Conservation (phyloP, 2,329 filamentous ascomycete genomes). For the Cephalotrichum gorgonifer region DNA sequence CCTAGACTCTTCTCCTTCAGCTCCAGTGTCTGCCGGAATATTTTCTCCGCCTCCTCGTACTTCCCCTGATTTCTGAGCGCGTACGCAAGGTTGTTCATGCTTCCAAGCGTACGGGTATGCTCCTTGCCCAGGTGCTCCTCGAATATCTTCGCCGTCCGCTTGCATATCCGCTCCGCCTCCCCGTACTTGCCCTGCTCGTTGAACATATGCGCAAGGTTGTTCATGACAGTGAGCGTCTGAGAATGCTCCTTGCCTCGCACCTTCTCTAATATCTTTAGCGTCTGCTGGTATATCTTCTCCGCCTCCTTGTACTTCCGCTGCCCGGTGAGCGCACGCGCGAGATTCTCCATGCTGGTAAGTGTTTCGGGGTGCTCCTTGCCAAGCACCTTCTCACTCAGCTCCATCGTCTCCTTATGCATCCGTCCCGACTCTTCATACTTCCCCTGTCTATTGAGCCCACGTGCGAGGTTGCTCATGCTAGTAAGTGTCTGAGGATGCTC, state of each 20-base stretch:
- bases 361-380: not conserved
- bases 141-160: not conserved
- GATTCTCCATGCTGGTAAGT: too few species aligned
- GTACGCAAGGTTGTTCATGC: not conserved
- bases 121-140: not conserved
- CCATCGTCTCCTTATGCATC: not conserved
- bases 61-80: not conserved
- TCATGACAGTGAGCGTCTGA: not conserved
- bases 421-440: not conserved
- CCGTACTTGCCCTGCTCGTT: not conserved
- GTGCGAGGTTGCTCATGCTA: not conserved
- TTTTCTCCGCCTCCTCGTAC: not conserved
- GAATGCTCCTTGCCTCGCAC: not conserved
- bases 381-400: not conserved
- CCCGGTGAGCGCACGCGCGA: too few species aligned
- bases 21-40: too few species aligned
- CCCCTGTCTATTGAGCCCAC: not conserved
- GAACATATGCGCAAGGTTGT: not conserved
- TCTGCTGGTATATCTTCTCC: too few species aligned
- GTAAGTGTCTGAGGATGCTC: not conserved
- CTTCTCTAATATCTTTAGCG: too few species aligned
- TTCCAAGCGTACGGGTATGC: not conserved
- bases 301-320: too few species aligned
- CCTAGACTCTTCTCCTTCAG: too few species aligned
- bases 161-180: not conserved